Base-by-base conservation (phyloP, 2,329 filamentous ascomycete genomes). In the Colletotrichum karsti region DNA sequence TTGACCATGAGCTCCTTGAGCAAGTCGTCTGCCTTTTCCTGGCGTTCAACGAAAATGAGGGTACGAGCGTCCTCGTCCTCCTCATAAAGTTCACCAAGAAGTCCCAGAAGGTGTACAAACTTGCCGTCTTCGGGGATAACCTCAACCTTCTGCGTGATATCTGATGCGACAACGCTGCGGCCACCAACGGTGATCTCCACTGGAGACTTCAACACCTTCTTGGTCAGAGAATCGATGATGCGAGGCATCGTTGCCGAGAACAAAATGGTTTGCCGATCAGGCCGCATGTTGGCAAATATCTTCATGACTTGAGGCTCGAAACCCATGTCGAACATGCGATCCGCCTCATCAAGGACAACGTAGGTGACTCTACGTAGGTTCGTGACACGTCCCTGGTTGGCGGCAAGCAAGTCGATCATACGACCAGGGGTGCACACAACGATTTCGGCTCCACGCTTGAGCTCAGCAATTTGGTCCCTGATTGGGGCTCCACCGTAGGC, bases 271-370 rank as follows among this genome's bases (percentile, higher is more conserved):
- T 99, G 96, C 56, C 93, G 91, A 77, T 98, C 93, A 1, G 96
- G 95, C 53, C 96, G 91, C 77, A 97, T 92, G 75, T 96, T 97
- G 72, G 90, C 90, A 77, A 98, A 91, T 66, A 99, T 96, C 80
- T 97, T 98, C 90, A 96, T 96, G 60, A 99, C 95, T 79, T 99
- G 96, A 2, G 96, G 95, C 80, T 97, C 95, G 76, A 99, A 99
- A 13, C 96, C 96, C 96, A 99, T 98, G 78, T 99, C 96, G 77
- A 98, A 98, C 96, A 99, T 98, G 70, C 96, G 92, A 80, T 99
- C 96, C 53, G 96, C 96, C 81, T 99, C 96, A 77, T 99, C 96
- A 41, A 99, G 88, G 10, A 99, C 96, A 24, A 98, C 90, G 77
- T 98, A 99, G 0, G 94, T 96, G 12, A 97, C 93, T 70, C 96